Evolutionary conservation across 2,329 filamentous ascomycete species (phyloP).

Genomic region (Fusarium continuum): DNA sequence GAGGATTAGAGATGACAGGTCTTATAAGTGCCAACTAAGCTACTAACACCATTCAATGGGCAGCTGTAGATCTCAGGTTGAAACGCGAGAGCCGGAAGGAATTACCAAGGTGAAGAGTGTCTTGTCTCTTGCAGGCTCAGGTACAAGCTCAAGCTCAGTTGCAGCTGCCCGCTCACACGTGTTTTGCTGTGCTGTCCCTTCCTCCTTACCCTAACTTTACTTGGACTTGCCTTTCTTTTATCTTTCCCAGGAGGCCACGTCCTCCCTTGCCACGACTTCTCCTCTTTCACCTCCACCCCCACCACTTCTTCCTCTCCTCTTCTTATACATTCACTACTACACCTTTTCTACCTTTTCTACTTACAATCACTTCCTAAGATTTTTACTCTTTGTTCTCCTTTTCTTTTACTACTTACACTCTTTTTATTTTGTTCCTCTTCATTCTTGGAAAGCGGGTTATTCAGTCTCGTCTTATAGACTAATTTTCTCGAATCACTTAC

Average conservation of each 20-base stretch:
- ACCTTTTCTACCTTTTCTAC: neutral
- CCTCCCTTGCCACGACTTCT: neutral
- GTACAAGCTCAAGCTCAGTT: neutral
- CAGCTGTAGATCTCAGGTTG: neutral
- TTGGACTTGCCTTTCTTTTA: neutral
- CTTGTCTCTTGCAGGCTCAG: neutral
- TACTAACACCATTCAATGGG: too few relatives aligned
- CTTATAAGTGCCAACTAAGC: neutral
- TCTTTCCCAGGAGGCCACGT: neutral
- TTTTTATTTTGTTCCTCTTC: constrained; percentile 23
- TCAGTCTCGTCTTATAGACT: constrained; percentile 14
- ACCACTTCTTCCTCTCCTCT: neutral
- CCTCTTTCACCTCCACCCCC: neutral
- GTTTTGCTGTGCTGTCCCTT: constrained; percentile 3
- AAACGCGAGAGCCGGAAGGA: neutral
- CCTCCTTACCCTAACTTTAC: neutral
- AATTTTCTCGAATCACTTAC: constrained; percentile 11
- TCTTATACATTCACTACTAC: constrained; percentile 15
- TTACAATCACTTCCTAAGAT: constrained; percentile 20
- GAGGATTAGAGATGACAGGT: neutral
- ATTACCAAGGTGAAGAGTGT: constrained; percentile 2
- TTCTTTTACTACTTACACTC: constrained; percentile 24
- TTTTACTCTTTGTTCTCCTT: constrained; percentile 19
- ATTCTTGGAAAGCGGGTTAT: constrained; percentile 17
- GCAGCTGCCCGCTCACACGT: constrained; percentile 9